These are phyloP conservation scores for Pleurozium schreberi DNA, from an alignment of 225 moss, liverwort and hornwort genomes.

Conservation along the genomic window DNA sequence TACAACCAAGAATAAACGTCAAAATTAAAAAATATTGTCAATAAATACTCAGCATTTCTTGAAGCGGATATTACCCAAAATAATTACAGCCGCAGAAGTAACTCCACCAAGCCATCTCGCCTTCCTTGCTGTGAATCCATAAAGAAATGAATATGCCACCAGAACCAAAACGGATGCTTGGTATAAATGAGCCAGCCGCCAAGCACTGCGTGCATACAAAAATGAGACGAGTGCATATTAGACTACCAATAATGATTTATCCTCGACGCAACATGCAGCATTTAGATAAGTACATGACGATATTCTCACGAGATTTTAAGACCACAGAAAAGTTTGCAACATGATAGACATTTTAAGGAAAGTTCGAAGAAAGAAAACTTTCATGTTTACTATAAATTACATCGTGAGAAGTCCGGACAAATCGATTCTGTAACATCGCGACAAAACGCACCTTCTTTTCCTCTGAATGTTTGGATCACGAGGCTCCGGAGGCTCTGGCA, in stretches of 20 bases:
- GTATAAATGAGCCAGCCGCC: constrained; percentile 70
- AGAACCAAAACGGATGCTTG: constrained; percentile 74
- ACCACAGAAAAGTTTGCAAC: background rate
- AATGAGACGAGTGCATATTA: background rate
- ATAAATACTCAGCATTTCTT: background rate
- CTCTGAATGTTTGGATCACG: constrained; percentile 75
- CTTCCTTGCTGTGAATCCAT: constrained; percentile 82
- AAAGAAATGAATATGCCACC: constrained; percentile 70
- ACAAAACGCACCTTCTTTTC: constrained; percentile 55
- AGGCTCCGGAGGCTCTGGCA: constrained; percentile 98
- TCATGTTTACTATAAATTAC: background rate
- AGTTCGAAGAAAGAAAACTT: background rate
- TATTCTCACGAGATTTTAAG: background rate
- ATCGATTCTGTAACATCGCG: background rate
- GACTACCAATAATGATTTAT: background rate
- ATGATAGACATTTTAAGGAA: background rate
- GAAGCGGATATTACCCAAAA: constrained; percentile 49
- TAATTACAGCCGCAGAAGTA: constrained; percentile 88
- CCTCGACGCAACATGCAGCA: background rate
- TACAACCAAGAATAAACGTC: background rate
- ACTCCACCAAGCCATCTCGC: constrained; percentile 94
- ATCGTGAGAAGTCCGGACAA: background rate
- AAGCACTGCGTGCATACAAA: constrained; percentile 49
- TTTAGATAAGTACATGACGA: background rate
- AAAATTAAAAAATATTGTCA: background rate